phyloP scores from a whole-genome alignment of 148 eudicot species.

The Amaranthus hypochondriacus region DNA sequence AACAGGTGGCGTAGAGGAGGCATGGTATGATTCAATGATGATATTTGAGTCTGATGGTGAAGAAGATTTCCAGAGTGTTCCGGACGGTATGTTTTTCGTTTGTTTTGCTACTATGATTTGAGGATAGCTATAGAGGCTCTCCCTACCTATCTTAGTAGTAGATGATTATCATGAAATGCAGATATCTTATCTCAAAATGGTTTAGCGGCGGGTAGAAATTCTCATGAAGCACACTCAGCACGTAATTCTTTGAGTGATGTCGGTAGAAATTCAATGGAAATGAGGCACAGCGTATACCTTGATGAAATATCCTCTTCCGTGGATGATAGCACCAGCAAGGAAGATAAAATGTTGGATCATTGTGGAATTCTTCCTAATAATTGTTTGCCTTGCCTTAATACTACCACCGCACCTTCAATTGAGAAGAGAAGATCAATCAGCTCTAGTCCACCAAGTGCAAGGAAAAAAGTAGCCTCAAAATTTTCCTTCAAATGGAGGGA shows the following conservation, averaged over 20 bases:
- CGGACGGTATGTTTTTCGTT: conserved; percentile 52
- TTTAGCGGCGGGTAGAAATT: conserved; percentile 32
- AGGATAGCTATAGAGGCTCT: neutral
- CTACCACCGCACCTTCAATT: conserved; percentile 51
- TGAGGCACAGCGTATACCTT: conserved; percentile 43
- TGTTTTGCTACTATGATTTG: neutral
- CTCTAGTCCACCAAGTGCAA: conserved; percentile 63
- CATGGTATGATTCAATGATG: conserved; percentile 78
- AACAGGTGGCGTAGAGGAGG: conserved; percentile 70
- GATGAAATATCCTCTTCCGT: conserved; percentile 60
- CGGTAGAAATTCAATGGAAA: conserved; percentile 44
- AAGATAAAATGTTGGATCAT: conserved; percentile 51
- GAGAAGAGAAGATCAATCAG: conserved; percentile 70
- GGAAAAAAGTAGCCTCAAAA: conserved; percentile 57
- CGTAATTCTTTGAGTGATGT: conserved; percentile 46
- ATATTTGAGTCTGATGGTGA: conserved; percentile 86
- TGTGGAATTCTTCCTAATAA: conserved; percentile 69
- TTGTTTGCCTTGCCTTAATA: conserved; percentile 74
- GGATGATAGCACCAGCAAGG: conserved; percentile 47
- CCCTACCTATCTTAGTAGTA: neutral
- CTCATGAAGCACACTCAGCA: conserved; percentile 39
- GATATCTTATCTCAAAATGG: conserved; percentile 53
- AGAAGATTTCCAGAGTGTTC: conserved; percentile 82
- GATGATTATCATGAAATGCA: conserved; percentile 29
- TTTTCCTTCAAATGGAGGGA: conserved; percentile 87